Base-by-base conservation (phyloP, 139 green algal genomes). In the Picochlorum sp. region DNA sequence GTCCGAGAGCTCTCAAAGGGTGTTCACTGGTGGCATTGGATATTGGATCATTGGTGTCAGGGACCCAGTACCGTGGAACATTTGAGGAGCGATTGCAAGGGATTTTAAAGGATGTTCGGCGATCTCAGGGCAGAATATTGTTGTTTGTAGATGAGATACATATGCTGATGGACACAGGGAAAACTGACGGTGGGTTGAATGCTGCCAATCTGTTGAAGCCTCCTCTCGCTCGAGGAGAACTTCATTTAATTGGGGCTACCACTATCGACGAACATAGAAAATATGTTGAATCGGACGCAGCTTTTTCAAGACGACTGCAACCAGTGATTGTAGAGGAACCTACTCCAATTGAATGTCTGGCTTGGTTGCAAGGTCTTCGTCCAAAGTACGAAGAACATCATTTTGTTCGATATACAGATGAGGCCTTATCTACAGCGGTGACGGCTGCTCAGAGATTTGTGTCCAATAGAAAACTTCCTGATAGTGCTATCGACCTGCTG, bases 201-300 rank as follows among this genome's bases (percentile, higher is more conserved):
- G 52, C 82, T 32, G 81, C 82, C 21, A 95, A 96, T 77, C 72
- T 95, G 54, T 74, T 96, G 30, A 96, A 96, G 70, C 88, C 88
- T 0, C 77, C 85, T 0, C 76, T 96, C 21, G 89, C 86, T 5
- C 70, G 85, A 6, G 80, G 82, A 6, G 65, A 82, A 60, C 77
- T 91, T 59, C 79, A 82, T 64, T 87, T 76, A 69, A 86, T 92
- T 20, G 90, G 90, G 14, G 90, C 90, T 46, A 96, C 90, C 51
- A 96, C 90, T 2, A 74, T 94, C 47, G 88, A 92, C 13, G 90
- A 96, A 76, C 95, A 87, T 73, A 65, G 88, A 30, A 75, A 83
- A 66, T 82, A 96, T 77, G 87, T 96, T 13, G 90, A 96, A 80
- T 77, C 80, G 37, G 90, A 96, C 74, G 78, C 86, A 2, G 90